A percentile compares a stretch with the other conserved stretches of the same genome.
Conservation (phyloP, 495 filamentous ascomycete genomes). For the Chaetomium fimeti region DNA sequence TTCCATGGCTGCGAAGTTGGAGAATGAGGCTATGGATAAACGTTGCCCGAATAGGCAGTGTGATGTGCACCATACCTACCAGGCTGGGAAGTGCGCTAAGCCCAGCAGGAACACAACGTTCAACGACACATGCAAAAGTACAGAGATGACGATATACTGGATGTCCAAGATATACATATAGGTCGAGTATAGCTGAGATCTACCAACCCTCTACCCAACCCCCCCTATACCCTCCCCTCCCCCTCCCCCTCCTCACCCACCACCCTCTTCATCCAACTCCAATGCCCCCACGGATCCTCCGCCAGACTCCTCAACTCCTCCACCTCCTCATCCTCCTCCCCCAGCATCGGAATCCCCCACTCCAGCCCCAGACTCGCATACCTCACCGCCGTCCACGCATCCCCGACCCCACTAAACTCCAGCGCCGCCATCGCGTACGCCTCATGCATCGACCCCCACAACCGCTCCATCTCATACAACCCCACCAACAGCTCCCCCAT, state of each 20-base stretch:
- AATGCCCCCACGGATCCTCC: conserved; percentile 36
- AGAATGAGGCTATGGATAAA: neutral
- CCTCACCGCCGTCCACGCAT: conserved; percentile 39
- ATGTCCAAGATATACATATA: neutral
- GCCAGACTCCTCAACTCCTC: conserved; percentile 35
- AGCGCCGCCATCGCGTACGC: conserved; percentile 41
- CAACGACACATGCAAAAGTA: too few species aligned
- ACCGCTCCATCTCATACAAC: conserved; percentile 41
- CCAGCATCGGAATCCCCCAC: conserved; percentile 38
- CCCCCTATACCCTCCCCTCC: neutral
- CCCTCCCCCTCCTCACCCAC: conserved; percentile 21
- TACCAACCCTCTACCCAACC: neutral
- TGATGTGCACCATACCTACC: neutral
- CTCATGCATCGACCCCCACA: conserved; percentile 39
- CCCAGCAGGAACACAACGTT: too few species aligned
- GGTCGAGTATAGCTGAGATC: neutral
- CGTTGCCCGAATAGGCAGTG: too few species aligned
- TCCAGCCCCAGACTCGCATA: conserved; percentile 40
- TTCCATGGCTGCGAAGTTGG: neutral
- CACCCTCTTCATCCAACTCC: conserved; percentile 37
- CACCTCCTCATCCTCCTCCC: conserved; percentile 33
- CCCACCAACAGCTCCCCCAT: conserved; percentile 12
- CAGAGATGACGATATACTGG: too few species aligned
- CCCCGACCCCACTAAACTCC: conserved; percentile 42
- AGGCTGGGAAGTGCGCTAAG: neutral